phyloP scores from a whole-genome alignment of 2,329 filamentous ascomycete species.

The Fusarium metavorans region DNA sequence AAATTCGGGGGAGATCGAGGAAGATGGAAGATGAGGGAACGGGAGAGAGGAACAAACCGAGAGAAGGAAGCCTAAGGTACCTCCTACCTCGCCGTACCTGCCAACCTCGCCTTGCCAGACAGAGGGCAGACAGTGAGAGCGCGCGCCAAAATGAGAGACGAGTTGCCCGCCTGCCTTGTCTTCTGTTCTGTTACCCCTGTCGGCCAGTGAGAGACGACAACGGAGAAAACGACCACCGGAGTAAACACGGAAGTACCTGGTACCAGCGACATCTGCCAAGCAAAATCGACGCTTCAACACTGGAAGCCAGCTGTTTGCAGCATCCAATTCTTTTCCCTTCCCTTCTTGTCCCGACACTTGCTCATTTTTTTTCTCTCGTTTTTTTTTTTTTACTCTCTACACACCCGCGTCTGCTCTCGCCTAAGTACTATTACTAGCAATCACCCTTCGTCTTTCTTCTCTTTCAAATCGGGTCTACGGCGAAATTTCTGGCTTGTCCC shows the following conservation, averaged over 20 bases:
- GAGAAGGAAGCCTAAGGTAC: constrained; percentile 24
- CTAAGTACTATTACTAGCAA: not conserved
- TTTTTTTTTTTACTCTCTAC: constrained; percentile 20
- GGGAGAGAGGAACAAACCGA: constrained; percentile 31
- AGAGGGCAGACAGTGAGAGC: constrained; percentile 26
- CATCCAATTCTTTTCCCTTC: constrained; percentile 34
- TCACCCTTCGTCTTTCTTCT: constrained; percentile 22
- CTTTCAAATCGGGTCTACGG: constrained; percentile 43
- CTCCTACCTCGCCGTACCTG: constrained; percentile 20
- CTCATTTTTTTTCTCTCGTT: constrained; percentile 23
- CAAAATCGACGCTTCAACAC: constrained; percentile 38
- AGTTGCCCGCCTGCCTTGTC: constrained; percentile 13
- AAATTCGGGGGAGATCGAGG: constrained; percentile 33
- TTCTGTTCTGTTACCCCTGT: not conserved
- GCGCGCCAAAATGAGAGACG: constrained; percentile 32
- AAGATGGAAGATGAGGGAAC: constrained; percentile 40
- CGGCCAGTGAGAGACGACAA: constrained; percentile 37
- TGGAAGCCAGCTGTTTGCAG: constrained; percentile 45
- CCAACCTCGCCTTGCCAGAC: constrained; percentile 7
- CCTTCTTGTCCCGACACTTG: constrained; percentile 27
- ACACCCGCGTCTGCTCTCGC: constrained; percentile 18
- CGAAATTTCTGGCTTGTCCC: constrained; percentile 33
- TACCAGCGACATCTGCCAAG: constrained; percentile 40
- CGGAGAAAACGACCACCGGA: constrained; percentile 33
- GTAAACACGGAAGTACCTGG: constrained; percentile 43